Percentiles rank a stretch among this genome's conserved stretches.
Conservation (phyloP, 2,329 filamentous ascomycete genomes). For the Phoma herbarum region DNA sequence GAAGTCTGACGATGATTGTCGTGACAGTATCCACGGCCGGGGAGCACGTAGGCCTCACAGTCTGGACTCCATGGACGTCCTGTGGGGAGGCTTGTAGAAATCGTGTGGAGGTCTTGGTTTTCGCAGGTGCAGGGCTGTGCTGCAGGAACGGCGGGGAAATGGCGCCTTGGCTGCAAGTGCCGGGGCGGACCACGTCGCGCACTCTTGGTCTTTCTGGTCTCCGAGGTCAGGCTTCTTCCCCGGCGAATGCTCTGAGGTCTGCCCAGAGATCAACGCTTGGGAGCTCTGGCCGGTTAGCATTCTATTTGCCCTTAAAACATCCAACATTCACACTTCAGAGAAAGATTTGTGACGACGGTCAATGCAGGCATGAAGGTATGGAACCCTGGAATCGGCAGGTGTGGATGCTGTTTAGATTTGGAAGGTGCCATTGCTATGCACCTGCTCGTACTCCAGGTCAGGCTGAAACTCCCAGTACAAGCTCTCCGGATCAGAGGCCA, state of each 20-base stretch:
- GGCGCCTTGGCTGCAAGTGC: slow-evolving; percentile 4
- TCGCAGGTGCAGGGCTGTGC: slow-evolving; percentile 4
- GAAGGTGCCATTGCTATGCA: slow-evolving; percentile 39
- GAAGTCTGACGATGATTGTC: no score
- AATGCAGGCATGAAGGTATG: background rate
- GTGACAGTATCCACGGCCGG: background rate
- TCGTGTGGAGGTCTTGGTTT: background rate
- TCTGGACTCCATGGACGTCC: background rate
- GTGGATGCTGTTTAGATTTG: slow-evolving; percentile 16
- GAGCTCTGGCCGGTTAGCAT: background rate
- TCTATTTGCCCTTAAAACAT: no score
- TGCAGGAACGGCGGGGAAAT: slow-evolving; percentile 6
- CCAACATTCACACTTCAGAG: background rate
- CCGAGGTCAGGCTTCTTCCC: background rate
- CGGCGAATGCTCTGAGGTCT: background rate
- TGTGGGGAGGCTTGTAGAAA: background rate
- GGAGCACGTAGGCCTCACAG: background rate
- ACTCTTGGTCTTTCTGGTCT: slow-evolving; percentile 1
- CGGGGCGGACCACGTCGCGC: background rate
- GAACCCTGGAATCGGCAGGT: background rate
- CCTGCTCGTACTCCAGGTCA: slow-evolving; percentile 58
- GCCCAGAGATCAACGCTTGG: background rate
- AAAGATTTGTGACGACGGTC: background rate
- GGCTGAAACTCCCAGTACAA: slow-evolving; percentile 64
- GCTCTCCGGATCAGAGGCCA: slow-evolving; percentile 58